Evolutionary conservation across 192 early-diverging fungal species (phyloP), one percentile per base, ranked within the genome.

Genomic region (Lobosporangium transversale): DNA sequence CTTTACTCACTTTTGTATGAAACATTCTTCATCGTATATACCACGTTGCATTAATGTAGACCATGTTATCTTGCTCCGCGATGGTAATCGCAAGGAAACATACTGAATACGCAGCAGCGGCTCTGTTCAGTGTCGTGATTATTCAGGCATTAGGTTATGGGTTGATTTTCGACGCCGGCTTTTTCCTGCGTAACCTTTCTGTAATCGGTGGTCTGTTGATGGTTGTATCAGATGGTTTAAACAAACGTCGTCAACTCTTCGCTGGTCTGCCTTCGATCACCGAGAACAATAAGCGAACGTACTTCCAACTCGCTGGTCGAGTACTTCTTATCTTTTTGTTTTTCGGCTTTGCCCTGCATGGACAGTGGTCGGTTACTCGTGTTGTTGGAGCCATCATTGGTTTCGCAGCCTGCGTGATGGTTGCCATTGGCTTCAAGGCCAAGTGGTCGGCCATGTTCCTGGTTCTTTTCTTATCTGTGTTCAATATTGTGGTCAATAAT

Each of bases 361-460:
- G 97, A 31, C 83, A 93, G 32, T 92, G 94, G 79, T 86, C 92
- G 7, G 2, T 93, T 7, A 75, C 87, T 27, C 87, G 97, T 15
- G 40, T 91, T 18, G 47, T 90, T 36, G 89, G 96, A 12, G 89
- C 92, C 14, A 27, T 89, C 21, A 82, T 97, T 26, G 92, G 91
- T 23, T 80, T 94, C 27, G 79, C 89, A 29, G 95, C 95, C 44
- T 97, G 95, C 76, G 69, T 97, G 43, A 94, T 97, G 94, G 94
- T 99, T 26, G 95, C 93, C 2, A 89, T 99, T 32, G 97, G 97
- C 1, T 99, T 98, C 86, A 99, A 98, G 82, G 95, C 97, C 37
- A 96, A 95, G 84, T 94, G 88, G 87, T 95, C 95, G 20, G 97
- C 97, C 24, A 94, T 94, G 82, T 93, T 98, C 53, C 73, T 99